These are phyloP conservation scores for Spinacia oleracea DNA, from an alignment of 179 eudicot genomes.

Conservation along the genomic window DNA sequence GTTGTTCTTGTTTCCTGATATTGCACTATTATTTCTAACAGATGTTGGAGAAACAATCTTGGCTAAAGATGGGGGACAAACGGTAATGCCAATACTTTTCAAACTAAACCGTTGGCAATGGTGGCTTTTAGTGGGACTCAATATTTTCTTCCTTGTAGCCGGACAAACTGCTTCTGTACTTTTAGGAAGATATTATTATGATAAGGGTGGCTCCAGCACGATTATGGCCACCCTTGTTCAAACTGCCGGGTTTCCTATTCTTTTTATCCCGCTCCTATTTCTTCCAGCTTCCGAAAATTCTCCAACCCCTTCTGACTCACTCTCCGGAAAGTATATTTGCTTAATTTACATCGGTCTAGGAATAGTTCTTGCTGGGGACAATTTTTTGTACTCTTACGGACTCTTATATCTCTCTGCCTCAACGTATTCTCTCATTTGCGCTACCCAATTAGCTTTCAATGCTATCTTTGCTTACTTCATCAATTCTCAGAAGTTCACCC, in stretches of 20 bases:
- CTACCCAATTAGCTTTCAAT: slow-evolving; percentile 77
- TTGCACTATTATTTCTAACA: slow-evolving; percentile 22
- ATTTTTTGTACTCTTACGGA: slow-evolving; percentile 69
- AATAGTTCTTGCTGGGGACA: slow-evolving; percentile 61
- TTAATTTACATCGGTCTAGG: slow-evolving; percentile 61
- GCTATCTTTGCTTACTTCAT: slow-evolving; percentile 74
- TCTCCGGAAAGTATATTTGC: slow-evolving; percentile 29
- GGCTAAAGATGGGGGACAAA: slow-evolving; percentile 29
- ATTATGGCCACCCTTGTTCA: slow-evolving; percentile 85
- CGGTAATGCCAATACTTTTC: slow-evolving; percentile 27
- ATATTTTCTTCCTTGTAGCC: slow-evolving; percentile 58
- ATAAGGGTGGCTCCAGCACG: slow-evolving; percentile 76
- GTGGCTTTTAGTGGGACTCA: slow-evolving; percentile 73
- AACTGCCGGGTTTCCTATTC: slow-evolving; percentile 75
- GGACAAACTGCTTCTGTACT: slow-evolving; percentile 89
- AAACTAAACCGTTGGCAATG: slow-evolving; percentile 60
- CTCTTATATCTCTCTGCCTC: slow-evolving; percentile 79
- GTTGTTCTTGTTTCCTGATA: neutral
- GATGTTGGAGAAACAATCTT: slow-evolving; percentile 49
- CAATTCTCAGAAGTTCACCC: slow-evolving; percentile 74
- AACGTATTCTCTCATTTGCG: slow-evolving; percentile 88
- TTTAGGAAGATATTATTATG: slow-evolving; percentile 78
- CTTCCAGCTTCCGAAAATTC: slow-evolving; percentile 40
- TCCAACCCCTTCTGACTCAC: slow-evolving; percentile 37
- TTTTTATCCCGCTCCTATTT: slow-evolving; percentile 55